Evolutionary conservation across 139 green algal genomes (phyloP).

Genomic region (Coccomyxa sp.): DNA sequence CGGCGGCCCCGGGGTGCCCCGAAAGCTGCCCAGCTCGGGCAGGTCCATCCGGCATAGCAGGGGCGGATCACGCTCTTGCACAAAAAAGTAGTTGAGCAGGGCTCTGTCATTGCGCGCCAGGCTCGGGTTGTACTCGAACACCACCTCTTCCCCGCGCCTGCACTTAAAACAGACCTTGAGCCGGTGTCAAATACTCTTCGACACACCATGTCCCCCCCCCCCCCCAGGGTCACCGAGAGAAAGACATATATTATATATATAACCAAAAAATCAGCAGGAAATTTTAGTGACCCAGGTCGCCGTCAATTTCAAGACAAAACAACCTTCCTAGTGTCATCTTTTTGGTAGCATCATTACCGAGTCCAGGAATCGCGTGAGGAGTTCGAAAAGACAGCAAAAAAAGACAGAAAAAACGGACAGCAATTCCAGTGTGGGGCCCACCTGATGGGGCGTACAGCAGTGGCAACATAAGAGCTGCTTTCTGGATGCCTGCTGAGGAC

Average conservation of each 20-base stretch:
- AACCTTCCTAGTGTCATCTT: not conserved
- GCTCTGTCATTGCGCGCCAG: not conserved
- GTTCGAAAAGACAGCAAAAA: no score
- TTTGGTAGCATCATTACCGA: not conserved
- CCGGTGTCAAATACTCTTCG: no score
- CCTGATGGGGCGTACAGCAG: not conserved
- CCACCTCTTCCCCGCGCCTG: not conserved
- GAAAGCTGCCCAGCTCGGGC: not conserved
- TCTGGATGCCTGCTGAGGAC: not conserved
- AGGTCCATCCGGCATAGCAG: not conserved
- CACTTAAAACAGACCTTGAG: no score
- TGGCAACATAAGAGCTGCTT: not conserved
- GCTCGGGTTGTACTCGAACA: not conserved
- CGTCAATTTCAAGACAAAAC: not conserved
- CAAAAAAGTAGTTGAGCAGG: not conserved
- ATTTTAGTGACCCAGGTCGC: not conserved
- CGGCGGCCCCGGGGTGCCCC: not conserved
- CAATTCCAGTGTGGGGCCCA: not conserved
- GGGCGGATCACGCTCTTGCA: not conserved
- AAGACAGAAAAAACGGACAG: no score
- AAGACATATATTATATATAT: no score
- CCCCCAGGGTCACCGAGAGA: no score
- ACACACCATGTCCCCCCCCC: no score
- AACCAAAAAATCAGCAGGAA: not conserved
- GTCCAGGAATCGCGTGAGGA: no score